phyloP scores from a whole-genome alignment of 2,329 filamentous ascomycete species.

The Immersiporthe knoxdaviesiana region DNA sequence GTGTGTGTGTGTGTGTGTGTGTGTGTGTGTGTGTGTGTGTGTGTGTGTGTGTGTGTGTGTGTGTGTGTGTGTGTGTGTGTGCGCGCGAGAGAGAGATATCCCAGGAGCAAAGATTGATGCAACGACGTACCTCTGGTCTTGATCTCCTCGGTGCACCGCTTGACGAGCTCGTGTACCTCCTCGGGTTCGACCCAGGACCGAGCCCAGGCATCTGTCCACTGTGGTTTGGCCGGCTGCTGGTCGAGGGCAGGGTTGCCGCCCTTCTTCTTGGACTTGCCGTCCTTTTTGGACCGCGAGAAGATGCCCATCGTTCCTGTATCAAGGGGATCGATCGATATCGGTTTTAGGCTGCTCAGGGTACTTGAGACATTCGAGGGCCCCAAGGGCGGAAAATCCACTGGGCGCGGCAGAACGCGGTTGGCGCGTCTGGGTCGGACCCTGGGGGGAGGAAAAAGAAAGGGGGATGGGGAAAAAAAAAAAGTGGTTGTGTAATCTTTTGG shows the following conservation, averaged over 20 bases:
- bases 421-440: slow-evolving; percentile 16
- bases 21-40: no score
- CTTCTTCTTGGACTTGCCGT: slow-evolving; percentile 72
- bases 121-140: slow-evolving; percentile 82
- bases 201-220: slow-evolving; percentile 87
- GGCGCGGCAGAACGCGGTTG: slow-evolving; percentile 23
- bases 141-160: slow-evolving; percentile 84
- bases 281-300: slow-evolving; percentile 68
- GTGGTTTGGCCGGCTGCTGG: slow-evolving; percentile 67
- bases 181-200: slow-evolving; percentile 83
- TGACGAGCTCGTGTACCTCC: slow-evolving; percentile 86
- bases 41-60: no score
- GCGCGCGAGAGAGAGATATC: no score
- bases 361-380: slow-evolving; percentile 29
- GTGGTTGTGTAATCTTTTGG: slow-evolving; percentile 14
- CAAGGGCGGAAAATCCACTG: slow-evolving; percentile 21
- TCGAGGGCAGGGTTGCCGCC: slow-evolving; percentile 54
- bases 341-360: slow-evolving; percentile 17
- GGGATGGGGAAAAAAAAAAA: not conserved
- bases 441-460: not conserved
- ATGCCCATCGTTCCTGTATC: slow-evolving; percentile 41
- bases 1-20: no score
- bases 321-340: slow-evolving; percentile 15
- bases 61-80: no score
- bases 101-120: slow-evolving; percentile 19